Evolutionary conservation across 805 yeast genomes (phyloP).

Genomic region (Kuraishia ogatae): DNA sequence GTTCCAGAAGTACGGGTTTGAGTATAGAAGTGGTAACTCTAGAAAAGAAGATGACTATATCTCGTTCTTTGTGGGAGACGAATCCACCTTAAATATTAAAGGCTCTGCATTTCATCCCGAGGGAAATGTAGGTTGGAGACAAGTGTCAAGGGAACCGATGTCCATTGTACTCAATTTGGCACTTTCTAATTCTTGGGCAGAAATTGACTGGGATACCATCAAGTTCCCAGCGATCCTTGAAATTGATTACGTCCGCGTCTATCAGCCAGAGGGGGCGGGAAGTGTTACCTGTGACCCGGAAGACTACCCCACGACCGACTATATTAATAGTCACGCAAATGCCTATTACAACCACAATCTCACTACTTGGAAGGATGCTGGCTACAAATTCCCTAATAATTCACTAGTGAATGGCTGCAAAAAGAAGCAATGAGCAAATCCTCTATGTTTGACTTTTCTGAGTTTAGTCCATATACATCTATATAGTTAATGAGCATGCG

Average conservation of each 20-base stretch:
- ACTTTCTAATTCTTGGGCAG: slow-evolving; percentile 75
- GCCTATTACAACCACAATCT: slow-evolving; percentile 65
- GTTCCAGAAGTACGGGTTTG: slow-evolving; percentile 28
- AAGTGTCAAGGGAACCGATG: slow-evolving; percentile 88
- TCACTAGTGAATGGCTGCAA: neutral
- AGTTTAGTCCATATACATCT: neutral
- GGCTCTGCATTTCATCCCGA: slow-evolving; percentile 77
- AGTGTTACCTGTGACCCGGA: slow-evolving; percentile 79
- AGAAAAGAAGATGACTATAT: slow-evolving; percentile 21
- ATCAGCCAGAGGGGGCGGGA: slow-evolving; percentile 64
- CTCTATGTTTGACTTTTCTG: too few species aligned
- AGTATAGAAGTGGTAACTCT: slow-evolving; percentile 20
- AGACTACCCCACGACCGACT: slow-evolving; percentile 78
- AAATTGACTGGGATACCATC: slow-evolving; percentile 80
- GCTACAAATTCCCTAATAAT: slow-evolving; percentile 51
- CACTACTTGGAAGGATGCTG: slow-evolving; percentile 72
- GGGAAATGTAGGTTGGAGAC: slow-evolving; percentile 83
- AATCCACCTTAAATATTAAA: slow-evolving; percentile 66
- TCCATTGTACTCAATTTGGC: slow-evolving; percentile 81
- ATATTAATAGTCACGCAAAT: slow-evolving; percentile 58
- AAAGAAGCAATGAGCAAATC: neutral
- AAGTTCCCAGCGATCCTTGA: slow-evolving; percentile 71
- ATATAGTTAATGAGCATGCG: neutral
- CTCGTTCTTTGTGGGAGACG: slow-evolving; percentile 75
- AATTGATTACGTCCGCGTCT: slow-evolving; percentile 82